phyloP scores from a whole-genome alignment of 1,284 basidiomycete genomes.

The Golubevia pallescens region DNA sequence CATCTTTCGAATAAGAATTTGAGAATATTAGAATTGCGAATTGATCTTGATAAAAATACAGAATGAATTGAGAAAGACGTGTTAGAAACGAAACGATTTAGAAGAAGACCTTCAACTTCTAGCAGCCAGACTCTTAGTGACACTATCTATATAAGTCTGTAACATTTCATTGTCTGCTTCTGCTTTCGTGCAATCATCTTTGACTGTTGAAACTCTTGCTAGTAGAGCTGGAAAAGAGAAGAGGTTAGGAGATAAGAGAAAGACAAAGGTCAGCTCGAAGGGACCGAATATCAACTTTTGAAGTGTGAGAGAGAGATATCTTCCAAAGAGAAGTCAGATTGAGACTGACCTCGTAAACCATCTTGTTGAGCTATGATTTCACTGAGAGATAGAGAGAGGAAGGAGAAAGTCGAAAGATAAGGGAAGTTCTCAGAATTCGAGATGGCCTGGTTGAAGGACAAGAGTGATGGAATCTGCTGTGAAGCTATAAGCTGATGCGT shows the following conservation, averaged over 20 bases:
- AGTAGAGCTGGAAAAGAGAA: slow-evolving; percentile 28
- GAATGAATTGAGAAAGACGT: too few relatives aligned
- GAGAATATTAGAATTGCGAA: too few relatives aligned
- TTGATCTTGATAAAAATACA: too few relatives aligned
- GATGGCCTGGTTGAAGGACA: background rate
- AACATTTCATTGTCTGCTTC: slow-evolving; percentile 62
- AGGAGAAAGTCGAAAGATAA: background rate
- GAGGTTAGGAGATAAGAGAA: too few relatives aligned
- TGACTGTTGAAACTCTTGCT: slow-evolving; percentile 36
- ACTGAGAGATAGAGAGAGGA: slow-evolving; percentile 12
- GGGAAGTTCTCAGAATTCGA: too few relatives aligned
- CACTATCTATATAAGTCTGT: slow-evolving; percentile 60
- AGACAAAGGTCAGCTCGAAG: too few relatives aligned
- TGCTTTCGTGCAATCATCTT: slow-evolving; percentile 54
- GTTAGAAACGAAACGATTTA: too few relatives aligned
- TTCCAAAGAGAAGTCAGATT: too few relatives aligned
- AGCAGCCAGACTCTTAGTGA: slow-evolving; percentile 62
- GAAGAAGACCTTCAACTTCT: slow-evolving; percentile 28
- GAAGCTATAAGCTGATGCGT: too few relatives aligned
- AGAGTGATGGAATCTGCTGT: too few relatives aligned
- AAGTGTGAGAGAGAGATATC: background rate
- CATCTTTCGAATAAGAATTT: too few relatives aligned
- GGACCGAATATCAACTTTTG: too few relatives aligned
- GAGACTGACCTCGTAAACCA: slow-evolving; percentile 24
- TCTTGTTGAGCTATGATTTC: slow-evolving; percentile 52